A percentile compares a stretch with the other conserved stretches of the same genome.
Evolutionary conservation across 495 filamentous ascomycete species (phyloP).

Genomic region (Tuber umbilicatum): DNA sequence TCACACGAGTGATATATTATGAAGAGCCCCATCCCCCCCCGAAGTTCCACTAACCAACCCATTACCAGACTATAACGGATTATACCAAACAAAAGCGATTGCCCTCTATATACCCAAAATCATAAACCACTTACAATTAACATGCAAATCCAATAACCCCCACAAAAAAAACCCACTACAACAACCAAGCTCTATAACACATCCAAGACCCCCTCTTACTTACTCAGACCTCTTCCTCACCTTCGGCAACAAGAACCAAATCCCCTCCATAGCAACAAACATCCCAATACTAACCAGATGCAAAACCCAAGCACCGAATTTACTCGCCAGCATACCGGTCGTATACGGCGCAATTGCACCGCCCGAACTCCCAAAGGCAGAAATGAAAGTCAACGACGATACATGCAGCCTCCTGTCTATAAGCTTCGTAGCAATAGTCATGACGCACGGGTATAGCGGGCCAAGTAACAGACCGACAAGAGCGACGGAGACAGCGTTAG

Average conservation of each 20-base stretch:
- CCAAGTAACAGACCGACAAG: constrained; percentile 67
- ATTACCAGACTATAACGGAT: not conserved
- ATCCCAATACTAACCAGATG: constrained; percentile 64
- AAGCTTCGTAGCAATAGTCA: constrained; percentile 57
- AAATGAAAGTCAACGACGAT: constrained; percentile 62
- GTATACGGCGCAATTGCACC: constrained; percentile 69
- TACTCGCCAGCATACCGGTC: constrained; percentile 63
- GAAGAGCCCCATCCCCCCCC: not conserved
- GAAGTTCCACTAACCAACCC: not conserved
- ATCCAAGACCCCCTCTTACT: not conserved
- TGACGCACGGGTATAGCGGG: constrained; percentile 66
- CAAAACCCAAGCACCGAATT: constrained; percentile 63
- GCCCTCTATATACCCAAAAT: not conserved
- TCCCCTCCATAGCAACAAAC: constrained; percentile 62
- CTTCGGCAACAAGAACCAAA: constrained; percentile 57
- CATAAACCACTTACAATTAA: not conserved
- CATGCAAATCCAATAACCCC: not conserved
- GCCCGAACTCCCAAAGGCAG: constrained; percentile 65
- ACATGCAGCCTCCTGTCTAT: constrained; percentile 59
- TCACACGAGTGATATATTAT: not conserved
- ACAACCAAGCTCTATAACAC: not conserved
- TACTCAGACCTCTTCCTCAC: constrained; percentile 22
- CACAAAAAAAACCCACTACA: too few species aligned
- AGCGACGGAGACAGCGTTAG: constrained; percentile 62
- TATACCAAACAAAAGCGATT: too few species aligned